phyloP scores from a whole-genome alignment of 371 early-diverging fungal species.

The Haplosporangium sp. region DNA sequence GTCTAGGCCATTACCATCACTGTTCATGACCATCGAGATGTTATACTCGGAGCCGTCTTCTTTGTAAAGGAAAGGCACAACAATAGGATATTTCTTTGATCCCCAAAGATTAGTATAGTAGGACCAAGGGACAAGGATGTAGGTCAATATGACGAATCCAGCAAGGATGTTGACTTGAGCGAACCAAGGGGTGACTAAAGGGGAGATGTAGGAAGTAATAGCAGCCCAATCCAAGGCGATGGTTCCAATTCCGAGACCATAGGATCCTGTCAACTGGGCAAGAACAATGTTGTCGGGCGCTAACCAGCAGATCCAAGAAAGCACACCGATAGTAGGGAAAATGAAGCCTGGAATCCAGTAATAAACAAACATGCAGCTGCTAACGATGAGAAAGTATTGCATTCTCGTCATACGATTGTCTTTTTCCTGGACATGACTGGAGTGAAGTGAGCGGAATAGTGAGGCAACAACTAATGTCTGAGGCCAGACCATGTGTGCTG shows the following conservation, averaged over 20 bases:
- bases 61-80: slow-evolving; percentile 56
- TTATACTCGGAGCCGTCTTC: slow-evolving; percentile 58
- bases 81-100: slow-evolving; percentile 60
- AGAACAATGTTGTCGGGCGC: slow-evolving; percentile 59
- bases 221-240: slow-evolving; percentile 72
- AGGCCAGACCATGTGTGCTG: slow-evolving; percentile 89
- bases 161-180: slow-evolving; percentile 61
- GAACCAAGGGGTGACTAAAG: slow-evolving; percentile 64
- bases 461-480: slow-evolving; percentile 76
- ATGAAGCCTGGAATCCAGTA: slow-evolving; percentile 69
- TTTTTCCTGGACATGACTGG: slow-evolving; percentile 41
- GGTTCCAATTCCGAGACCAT: slow-evolving; percentile 64
- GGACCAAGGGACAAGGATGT: slow-evolving; percentile 65
- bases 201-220: slow-evolving; percentile 57
- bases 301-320: slow-evolving; percentile 71
- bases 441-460: slow-evolving; percentile 77
- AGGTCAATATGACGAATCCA: slow-evolving; percentile 62
- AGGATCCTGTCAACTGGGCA: slow-evolving; percentile 59
- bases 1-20: slow-evolving; percentile 25
- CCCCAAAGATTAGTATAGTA: slow-evolving; percentile 64
- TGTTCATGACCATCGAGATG: slow-evolving; percentile 56
- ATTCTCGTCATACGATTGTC: slow-evolving; percentile 54
- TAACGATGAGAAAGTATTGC: slow-evolving; percentile 64
- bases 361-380: slow-evolving; percentile 59
- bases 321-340: slow-evolving; percentile 62